Base-by-base conservation (phyloP, 192 early-diverging fungal genomes). In the Rhizophagus prolifer region DNA sequence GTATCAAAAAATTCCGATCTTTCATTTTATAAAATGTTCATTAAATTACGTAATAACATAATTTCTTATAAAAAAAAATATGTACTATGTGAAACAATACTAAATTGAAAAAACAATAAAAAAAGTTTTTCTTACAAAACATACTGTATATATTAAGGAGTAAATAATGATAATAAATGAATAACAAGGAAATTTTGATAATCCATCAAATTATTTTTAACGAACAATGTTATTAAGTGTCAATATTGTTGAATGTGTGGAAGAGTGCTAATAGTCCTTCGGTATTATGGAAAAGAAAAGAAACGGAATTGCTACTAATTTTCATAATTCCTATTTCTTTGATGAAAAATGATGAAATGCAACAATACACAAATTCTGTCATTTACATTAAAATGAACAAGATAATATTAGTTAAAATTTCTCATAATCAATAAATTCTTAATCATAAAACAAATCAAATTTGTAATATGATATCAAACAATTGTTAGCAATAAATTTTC, bases 401-500 rank as follows among this genome's bases (percentile, higher is more conserved):
- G 12, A 50, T 50, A 50, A 5, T 7, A 54, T 54, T 44, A 44
- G 10, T 44, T 12, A 12, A 44, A 44, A 12, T 44, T 12, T 44
- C 41, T 44, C 41, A 44, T 12, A 44, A 44, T 12, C 41, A 44
- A 38, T 38, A 38, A 38, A 38, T 38, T 9, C 38, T 38, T 7
- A 12, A 44, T 44, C 50, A 21, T 54, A n/a, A 3, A 21, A 50
- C 16, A 50, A 54, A 21, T 21, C 13, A 50, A 50, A 34, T 28
- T 60, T 60, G 7, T 8, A 36, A 23, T 26, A 44, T 44, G 41
- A 44, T 44, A 44, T 44, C 41, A 44, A 44, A 44, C 28, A 38
- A 66, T 12, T 19, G 26, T 34, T 63, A 38, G 4, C 70, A 58
- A 83, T 58, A 46, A 63, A 88, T 69, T 73, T 91, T 91, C 7